phyloP scores from a whole-genome alignment of 768 basidiomycete species.

The Gymnopilus junonius region DNA sequence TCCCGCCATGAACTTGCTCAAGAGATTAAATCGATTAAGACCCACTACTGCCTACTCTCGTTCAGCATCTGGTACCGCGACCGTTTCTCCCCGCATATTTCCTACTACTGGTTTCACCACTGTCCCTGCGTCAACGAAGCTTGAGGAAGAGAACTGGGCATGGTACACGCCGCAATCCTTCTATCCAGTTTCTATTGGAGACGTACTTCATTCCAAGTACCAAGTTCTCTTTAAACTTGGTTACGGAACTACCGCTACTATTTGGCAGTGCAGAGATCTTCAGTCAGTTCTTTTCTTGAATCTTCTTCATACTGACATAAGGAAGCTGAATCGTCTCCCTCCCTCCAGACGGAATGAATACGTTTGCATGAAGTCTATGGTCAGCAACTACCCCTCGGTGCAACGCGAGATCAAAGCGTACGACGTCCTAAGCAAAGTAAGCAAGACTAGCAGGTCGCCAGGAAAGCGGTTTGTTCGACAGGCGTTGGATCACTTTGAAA shows the following conservation, averaged over 20 bases:
- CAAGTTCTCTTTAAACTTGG: conserved; percentile 40
- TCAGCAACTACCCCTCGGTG: conserved; percentile 16
- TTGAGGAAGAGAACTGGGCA: conserved; percentile 31
- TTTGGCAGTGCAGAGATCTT: conserved; percentile 33
- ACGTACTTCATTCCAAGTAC: conserved; percentile 33
- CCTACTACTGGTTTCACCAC: conserved; percentile 6
- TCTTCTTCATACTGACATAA: no score
- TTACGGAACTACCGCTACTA: conserved; percentile 30
- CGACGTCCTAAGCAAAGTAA: neutral
- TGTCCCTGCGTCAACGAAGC: neutral
- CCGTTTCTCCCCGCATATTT: neutral
- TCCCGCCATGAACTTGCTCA: conserved; percentile 5
- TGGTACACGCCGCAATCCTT: conserved; percentile 26
- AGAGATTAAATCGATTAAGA: conserved; percentile 2
- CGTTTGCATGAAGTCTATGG: conserved; percentile 17
- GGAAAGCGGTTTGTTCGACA: conserved; percentile 11
- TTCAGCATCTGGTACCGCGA: conserved; percentile 4
- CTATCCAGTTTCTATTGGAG: conserved; percentile 37
- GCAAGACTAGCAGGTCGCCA: neutral
- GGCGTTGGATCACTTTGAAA: conserved; percentile 12
- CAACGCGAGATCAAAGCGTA: no score
- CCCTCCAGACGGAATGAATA: conserved; percentile 5
- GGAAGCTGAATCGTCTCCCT: neutral
- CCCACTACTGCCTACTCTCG: neutral
- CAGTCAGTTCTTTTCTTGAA: conserved; percentile 2